phyloP scores from a whole-genome alignment of 2,329 filamentous ascomycete species.

The Drechslerella stenobrocha region DNA sequence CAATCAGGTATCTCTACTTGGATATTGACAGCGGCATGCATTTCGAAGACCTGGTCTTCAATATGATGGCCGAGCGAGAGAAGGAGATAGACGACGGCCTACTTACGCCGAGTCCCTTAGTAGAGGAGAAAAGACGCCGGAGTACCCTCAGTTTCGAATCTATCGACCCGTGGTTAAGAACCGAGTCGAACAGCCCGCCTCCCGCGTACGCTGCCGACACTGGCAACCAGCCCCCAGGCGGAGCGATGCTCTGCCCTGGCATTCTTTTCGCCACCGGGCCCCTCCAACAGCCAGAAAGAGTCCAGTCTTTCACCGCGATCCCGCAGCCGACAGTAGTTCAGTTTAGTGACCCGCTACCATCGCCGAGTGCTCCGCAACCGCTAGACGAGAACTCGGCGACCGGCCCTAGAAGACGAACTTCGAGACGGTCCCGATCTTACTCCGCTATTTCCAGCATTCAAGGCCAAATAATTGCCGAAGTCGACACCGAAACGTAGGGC shows the following conservation, averaged over 20 bases:
- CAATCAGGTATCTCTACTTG: conserved; percentile 9
- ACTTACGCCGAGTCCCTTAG: background rate
- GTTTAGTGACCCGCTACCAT: background rate
- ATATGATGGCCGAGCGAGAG: conserved; percentile 36
- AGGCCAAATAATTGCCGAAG: background rate
- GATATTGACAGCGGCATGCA: conserved; percentile 27
- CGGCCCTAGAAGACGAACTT: background rate
- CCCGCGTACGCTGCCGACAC: background rate
- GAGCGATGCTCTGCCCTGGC: too few relatives aligned
- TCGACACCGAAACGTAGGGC: background rate
- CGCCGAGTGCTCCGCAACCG: background rate
- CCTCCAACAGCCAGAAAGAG: background rate
- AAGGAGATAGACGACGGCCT: background rate
- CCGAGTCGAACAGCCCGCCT: background rate
- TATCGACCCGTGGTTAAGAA: background rate
- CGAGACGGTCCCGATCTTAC: background rate
- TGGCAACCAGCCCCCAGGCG: background rate
- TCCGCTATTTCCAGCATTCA: background rate
- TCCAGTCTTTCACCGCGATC: background rate
- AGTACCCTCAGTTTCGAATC: background rate
- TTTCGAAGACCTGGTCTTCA: conserved; percentile 28
- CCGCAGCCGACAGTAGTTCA: too few relatives aligned
- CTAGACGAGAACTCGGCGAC: background rate
- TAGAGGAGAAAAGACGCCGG: background rate
- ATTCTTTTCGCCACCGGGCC: too few relatives aligned